Conservation (phyloP, 225 moss, liverwort and hornwort species). For the Takakia lepidozioides region DNA sequence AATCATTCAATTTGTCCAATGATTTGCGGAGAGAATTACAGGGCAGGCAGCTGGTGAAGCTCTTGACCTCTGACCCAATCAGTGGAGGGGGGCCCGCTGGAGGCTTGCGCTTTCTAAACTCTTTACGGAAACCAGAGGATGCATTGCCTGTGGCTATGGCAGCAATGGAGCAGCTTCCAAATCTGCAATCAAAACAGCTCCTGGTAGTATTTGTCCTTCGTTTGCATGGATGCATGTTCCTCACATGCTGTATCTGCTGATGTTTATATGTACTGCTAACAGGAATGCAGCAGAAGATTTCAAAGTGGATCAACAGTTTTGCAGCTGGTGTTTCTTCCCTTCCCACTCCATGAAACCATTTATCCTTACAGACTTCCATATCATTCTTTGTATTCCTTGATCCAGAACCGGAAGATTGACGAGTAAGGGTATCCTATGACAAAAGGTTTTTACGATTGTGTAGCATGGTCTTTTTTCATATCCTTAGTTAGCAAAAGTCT, state of each 20-base stretch:
- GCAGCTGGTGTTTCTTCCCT: too few relatives aligned
- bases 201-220: slow-evolving; percentile 36
- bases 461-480: neutral
- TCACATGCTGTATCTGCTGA: too few relatives aligned
- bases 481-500: neutral
- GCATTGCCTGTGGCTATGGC: slow-evolving; percentile 97
- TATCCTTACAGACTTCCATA: too few relatives aligned
- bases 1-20: slow-evolving; percentile 79
- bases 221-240: too few relatives aligned
- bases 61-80: slow-evolving; percentile 90
- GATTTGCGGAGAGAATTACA: slow-evolving; percentile 83
- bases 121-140: slow-evolving; percentile 81
- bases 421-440: too few relatives aligned
- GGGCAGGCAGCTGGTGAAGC: slow-evolving; percentile 93
- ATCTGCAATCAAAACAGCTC: slow-evolving; percentile 92
- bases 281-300: too few relatives aligned
- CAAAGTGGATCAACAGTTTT: too few relatives aligned
- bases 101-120: slow-evolving; percentile 77
- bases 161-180: slow-evolving; percentile 93
- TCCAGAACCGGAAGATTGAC: too few relatives aligned
- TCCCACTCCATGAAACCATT: too few relatives aligned
- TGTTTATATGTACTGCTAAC: too few relatives aligned
- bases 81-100: slow-evolving; percentile 95
- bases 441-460: too few relatives aligned
- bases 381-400: too few relatives aligned